Percentiles rank a stretch among this genome's conserved stretches.
These are phyloP conservation scores for Basipetospora chlamydospora DNA, from an alignment of 2,329 filamentous ascomycete species.

Conservation along the genomic window DNA sequence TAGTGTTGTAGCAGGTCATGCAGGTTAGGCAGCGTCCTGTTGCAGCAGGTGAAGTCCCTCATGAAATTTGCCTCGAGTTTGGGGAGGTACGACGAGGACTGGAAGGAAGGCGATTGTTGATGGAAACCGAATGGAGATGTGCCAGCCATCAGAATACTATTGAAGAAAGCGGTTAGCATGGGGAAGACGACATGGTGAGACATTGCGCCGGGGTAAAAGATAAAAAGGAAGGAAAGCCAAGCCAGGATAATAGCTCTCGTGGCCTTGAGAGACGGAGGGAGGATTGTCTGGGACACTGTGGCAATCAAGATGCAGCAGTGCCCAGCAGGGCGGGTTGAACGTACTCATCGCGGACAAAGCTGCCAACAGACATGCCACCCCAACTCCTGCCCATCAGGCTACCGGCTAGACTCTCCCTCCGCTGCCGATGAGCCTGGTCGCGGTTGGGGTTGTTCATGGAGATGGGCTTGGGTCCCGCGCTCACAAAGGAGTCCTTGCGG, in stretches of 20 bases:
- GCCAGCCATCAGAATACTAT: constrained; percentile 84
- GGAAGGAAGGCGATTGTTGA: constrained; percentile 87
- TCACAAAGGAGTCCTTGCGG: constrained; percentile 52
- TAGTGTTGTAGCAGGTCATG: constrained; percentile 95
- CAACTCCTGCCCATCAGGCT: constrained; percentile 73
- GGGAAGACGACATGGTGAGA: constrained; percentile 6
- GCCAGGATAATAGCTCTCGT: neutral
- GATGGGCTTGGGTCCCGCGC: constrained; percentile 50
- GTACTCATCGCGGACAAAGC: constrained; percentile 97
- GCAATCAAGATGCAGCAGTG: too few relatives aligned
- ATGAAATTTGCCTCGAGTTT: constrained; percentile 97
- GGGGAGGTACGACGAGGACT: constrained; percentile 90
- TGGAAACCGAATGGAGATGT: constrained; percentile 75
- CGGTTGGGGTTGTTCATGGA: constrained; percentile 51
- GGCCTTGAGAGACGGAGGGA: constrained; percentile 6
- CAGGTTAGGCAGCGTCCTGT: constrained; percentile 73
- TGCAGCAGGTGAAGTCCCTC: constrained; percentile 93
- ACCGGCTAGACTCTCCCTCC: constrained; percentile 48
- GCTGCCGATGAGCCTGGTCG: constrained; percentile 39
- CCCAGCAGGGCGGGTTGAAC: constrained; percentile 25
- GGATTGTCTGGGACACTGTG: too few relatives aligned
- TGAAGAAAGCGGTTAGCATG: constrained; percentile 10
- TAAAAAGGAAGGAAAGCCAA: too few relatives aligned
- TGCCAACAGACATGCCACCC: constrained; percentile 91
- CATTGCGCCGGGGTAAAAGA: too few relatives aligned